Evolutionary conservation across 1,284 basidiomycete genomes (phyloP).

Genomic region (Erythrobasidium hasegawianum): DNA sequence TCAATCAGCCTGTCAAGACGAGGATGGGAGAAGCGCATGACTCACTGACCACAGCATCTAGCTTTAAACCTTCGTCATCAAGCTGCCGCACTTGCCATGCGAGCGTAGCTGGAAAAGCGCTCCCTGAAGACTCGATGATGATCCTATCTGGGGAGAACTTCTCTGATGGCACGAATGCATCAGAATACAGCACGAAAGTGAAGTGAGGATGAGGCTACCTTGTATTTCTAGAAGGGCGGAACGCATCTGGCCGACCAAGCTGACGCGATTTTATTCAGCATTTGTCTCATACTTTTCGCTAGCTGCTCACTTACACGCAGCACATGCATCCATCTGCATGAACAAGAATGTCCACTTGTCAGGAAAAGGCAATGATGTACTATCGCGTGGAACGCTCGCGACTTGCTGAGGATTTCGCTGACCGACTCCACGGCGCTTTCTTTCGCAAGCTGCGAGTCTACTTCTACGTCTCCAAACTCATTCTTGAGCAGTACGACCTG

Average conservation of each 20-base stretch:
- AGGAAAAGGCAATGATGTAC: no score
- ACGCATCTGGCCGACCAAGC: conserved; percentile 82
- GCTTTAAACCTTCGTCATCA: conserved; percentile 70
- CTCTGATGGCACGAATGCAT: conserved; percentile 54
- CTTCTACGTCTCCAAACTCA: conserved; percentile 78
- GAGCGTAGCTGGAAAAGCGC: conserved; percentile 81
- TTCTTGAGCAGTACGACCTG: conserved; percentile 77
- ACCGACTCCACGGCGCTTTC: conserved; percentile 77
- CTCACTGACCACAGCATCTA: conserved; percentile 73
- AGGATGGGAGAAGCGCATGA: not conserved
- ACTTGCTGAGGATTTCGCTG: conserved; percentile 77
- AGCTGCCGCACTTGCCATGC: conserved; percentile 86
- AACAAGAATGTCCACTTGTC: not conserved
- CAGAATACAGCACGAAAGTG: not conserved
- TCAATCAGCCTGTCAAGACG: not conserved
- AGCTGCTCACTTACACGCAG: conserved; percentile 63
- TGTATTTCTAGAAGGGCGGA: conserved; percentile 78
- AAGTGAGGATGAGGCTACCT: conserved; percentile 53
- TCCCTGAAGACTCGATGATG: conserved; percentile 90
- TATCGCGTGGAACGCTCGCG: not conserved
- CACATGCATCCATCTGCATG: conserved; percentile 46
- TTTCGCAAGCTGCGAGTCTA: conserved; percentile 79
- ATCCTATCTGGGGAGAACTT: conserved; percentile 78
- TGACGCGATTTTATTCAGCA: not conserved
- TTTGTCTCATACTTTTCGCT: conserved; percentile 38